Percentiles rank a stretch among this genome's conserved stretches.
Conservation (phyloP, 2,329 filamentous ascomycete species). For the Gaeumannomyces sp. region DNA sequence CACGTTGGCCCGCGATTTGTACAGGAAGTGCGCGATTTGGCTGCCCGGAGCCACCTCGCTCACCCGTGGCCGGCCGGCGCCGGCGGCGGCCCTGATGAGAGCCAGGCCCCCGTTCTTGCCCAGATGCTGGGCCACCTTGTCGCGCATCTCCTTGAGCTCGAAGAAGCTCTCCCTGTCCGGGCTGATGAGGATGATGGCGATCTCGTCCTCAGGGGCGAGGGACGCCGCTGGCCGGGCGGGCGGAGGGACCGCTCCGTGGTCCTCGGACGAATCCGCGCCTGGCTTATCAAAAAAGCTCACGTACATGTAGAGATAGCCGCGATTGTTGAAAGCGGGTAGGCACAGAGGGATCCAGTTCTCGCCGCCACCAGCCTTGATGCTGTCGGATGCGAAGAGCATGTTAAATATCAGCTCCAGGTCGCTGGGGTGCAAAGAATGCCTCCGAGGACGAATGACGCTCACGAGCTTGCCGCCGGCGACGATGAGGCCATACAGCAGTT, state of each 20-base stretch:
- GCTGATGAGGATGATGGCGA: slow-evolving; percentile 91
- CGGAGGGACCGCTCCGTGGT: slow-evolving; percentile 34
- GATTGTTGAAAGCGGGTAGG: slow-evolving; percentile 93
- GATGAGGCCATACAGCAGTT: slow-evolving; percentile 85
- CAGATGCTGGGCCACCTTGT: slow-evolving; percentile 61
- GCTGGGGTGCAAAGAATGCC: slow-evolving; percentile 90
- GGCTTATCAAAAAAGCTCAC: slow-evolving; percentile 79
- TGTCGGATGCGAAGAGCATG: slow-evolving; percentile 95
- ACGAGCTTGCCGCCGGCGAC: slow-evolving; percentile 90
- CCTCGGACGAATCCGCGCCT: slow-evolving; percentile 14
- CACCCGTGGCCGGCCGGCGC: slow-evolving; percentile 62
- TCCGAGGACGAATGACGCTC: slow-evolving; percentile 88
- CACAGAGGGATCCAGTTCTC: slow-evolving; percentile 98
- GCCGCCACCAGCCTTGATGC: slow-evolving; percentile 81
- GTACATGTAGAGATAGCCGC: slow-evolving; percentile 97
- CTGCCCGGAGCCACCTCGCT: slow-evolving; percentile 69
- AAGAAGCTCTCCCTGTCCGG: slow-evolving; percentile 92
- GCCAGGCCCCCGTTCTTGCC: slow-evolving; percentile 69
- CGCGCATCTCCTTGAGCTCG: slow-evolving; percentile 68
- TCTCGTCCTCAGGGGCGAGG: slow-evolving; percentile 51
- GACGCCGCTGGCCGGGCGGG: slow-evolving; percentile 26
- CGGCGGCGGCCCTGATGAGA: slow-evolving; percentile 66
- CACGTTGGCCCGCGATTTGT: slow-evolving; percentile 90
- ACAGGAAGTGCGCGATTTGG: slow-evolving; percentile 83
- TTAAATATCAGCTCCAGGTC: slow-evolving; percentile 97